Evolutionary conservation across 257 asterid genomes (phyloP), one percentile per base, ranked within the genome.

Genomic region (Osmanthus fragrans): DNA sequence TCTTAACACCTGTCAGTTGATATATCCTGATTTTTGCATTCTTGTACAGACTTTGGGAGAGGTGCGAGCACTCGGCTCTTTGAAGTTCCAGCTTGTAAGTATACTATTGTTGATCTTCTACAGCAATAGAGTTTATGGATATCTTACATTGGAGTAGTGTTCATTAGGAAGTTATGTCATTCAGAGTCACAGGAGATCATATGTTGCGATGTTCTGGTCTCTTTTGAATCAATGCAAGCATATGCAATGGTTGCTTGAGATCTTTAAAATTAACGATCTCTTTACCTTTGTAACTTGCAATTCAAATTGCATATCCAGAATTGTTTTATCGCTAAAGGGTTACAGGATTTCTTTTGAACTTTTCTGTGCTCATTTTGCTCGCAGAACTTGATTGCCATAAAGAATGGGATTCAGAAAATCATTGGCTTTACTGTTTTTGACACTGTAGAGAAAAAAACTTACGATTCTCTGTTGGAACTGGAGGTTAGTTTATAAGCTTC

Each of bases 351-450:
- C 74, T 70, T 51, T 69, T 65, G 69, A 63, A 30, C 29, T 65
- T 73, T 60, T 71, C 33, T 74, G 49, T 80, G 15, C 66, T 32
- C 75, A 67, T 36, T 73, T 72, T 71, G 36, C 65, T 47, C 85
- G 92, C 94, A 95, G 99, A 88, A 91, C 82, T 85, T 95, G 90
- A 90, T 93, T 66, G 96, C 99, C 78, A 77, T 87, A 33, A 91
- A 93, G 89, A 92, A 81, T 67, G 99, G 99, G 82, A 88, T 95
- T 85, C 99, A 93, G 91, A 91, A 90, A 87, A 86, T 95, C 85
- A 83, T 90, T 16, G 97, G 98, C 78, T 87, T 95, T 64, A 92
- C 97, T 7, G 89, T 95, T 75, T 90, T 87, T 42, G 99, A 95
- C 91, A 90, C 86, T 1, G 82, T 81, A 80, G 99, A 93, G 88